phyloP scores from a whole-genome alignment of 2,329 filamentous ascomycete species.

The Aaosphaeria arxii region DNA sequence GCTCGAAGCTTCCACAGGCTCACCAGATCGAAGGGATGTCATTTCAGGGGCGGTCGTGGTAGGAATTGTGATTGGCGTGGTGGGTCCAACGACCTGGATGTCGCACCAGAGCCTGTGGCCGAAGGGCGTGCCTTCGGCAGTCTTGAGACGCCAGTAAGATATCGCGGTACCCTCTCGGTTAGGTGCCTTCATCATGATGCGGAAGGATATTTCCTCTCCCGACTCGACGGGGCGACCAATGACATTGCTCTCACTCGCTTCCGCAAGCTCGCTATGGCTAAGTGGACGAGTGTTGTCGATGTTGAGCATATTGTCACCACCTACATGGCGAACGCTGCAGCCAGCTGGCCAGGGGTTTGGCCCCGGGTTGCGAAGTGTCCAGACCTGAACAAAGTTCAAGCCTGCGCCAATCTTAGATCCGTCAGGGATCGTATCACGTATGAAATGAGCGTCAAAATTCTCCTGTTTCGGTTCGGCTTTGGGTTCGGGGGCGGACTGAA shows the following conservation, averaged over 20 bases:
- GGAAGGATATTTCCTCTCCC: constrained; percentile 76
- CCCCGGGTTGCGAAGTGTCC: constrained; percentile 86
- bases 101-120: constrained; percentile 96
- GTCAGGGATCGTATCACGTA: constrained; percentile 75
- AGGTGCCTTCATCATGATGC: constrained; percentile 79
- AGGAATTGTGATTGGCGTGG: constrained; percentile 6
- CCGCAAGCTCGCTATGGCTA: constrained; percentile 72
- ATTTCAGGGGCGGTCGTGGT: constrained; percentile 8
- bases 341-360: constrained; percentile 78
- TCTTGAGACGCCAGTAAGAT: constrained; percentile 94
- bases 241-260: constrained; percentile 79
- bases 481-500: constrained; percentile 12
- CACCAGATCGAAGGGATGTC: constrained; percentile 5
- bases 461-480: constrained; percentile 15
- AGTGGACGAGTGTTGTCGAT: constrained; percentile 76
- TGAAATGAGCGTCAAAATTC: constrained; percentile 64
- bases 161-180: constrained; percentile 73
- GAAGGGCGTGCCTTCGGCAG: constrained; percentile 75
- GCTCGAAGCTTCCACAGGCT: constrained; percentile 6
- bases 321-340: constrained; percentile 85
- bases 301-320: constrained; percentile 95
- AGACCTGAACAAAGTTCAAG: constrained; percentile 80
- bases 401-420: constrained; percentile 70
- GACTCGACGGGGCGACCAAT: constrained; percentile 67
- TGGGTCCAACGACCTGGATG: constrained; percentile 59